phyloP scores from a whole-genome alignment of 2,329 filamentous ascomycete genomes.

The Verticillium tricorpus region DNA sequence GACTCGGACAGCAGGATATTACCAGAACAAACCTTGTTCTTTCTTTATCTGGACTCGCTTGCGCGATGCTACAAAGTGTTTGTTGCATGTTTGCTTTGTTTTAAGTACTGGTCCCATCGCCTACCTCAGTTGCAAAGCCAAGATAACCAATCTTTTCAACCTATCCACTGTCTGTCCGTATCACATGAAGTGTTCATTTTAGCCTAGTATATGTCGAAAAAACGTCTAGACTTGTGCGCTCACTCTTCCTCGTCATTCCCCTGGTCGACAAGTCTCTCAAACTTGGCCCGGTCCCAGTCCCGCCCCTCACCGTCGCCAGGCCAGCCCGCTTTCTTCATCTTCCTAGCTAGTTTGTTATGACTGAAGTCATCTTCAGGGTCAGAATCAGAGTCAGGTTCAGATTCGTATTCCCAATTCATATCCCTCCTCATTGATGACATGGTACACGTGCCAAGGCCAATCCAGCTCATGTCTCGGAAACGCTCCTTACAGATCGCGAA shows the following conservation, averaged over 20 bases:
- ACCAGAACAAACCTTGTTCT: too few species aligned
- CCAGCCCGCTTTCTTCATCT: constrained; percentile 10
- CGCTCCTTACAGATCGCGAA: constrained; percentile 8
- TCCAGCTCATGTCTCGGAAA: constrained; percentile 9
- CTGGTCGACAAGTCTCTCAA: background rate
- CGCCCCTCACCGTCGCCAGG: constrained; percentile 8
- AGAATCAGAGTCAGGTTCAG: constrained; percentile 2
- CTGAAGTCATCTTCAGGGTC: constrained; percentile 5
- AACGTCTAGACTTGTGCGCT: background rate
- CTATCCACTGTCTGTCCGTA: too few species aligned
- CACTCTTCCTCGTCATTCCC: background rate
- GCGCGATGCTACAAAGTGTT: too few species aligned
- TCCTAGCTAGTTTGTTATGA: constrained; percentile 6
- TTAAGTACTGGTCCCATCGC: too few species aligned
- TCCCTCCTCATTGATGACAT: constrained; percentile 1
- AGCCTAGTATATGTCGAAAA: too few species aligned
- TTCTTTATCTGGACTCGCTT: too few species aligned
- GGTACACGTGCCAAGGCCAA: constrained; percentile 1
- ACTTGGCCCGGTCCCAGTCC: constrained; percentile 6
- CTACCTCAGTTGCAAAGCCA: too few species aligned
- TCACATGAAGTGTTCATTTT: too few species aligned
- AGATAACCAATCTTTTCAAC: too few species aligned
- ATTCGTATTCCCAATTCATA: constrained; percentile 6
- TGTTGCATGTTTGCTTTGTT: too few species aligned
- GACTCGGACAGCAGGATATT: too few species aligned